Conservation (phyloP, 1,284 basidiomycete genomes). For the Ganoderma meredithae region DNA sequence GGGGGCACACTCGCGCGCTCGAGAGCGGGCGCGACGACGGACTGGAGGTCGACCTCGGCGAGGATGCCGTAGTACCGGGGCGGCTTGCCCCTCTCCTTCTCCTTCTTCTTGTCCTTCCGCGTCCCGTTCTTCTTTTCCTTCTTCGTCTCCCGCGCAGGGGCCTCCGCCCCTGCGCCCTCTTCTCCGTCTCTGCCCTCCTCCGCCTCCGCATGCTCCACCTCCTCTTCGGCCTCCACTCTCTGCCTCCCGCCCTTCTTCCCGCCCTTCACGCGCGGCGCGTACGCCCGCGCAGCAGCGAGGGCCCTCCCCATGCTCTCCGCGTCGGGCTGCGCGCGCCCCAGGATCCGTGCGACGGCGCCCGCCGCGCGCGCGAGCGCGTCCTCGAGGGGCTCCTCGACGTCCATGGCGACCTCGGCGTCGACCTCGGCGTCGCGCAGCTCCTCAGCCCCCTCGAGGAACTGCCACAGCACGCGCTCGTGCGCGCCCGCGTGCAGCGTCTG, state of each 20-base stretch:
- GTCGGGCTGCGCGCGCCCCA: conserved; percentile 61
- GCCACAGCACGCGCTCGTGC: conserved; percentile 86
- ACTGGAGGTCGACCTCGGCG: conserved; percentile 72
- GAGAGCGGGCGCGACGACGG: conserved; percentile 54
- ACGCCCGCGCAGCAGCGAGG: conserved; percentile 59
- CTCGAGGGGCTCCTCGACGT: conserved; percentile 61
- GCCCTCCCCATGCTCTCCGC: conserved; percentile 68
- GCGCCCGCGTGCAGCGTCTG: conserved; percentile 77
- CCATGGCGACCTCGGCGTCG: conserved; percentile 73
- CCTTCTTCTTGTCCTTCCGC: conserved; percentile 14
- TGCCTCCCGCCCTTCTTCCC: conserved; percentile 38
- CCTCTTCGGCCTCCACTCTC: conserved; percentile 38
- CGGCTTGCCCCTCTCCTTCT: conserved; percentile 37
- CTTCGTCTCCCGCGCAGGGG: not conserved
- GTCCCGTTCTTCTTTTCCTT: not conserved
- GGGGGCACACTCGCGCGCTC: conserved; percentile 41
- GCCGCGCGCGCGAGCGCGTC: conserved; percentile 66
- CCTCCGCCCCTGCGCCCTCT: not conserved
- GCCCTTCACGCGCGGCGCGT: conserved; percentile 47
- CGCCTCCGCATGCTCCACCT: conserved; percentile 41
- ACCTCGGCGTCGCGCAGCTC: conserved; percentile 72
- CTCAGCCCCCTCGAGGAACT: conserved; percentile 76
- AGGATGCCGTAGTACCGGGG: conserved; percentile 82
- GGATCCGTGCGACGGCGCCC: conserved; percentile 57
- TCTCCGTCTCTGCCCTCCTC: conserved; percentile 20